phyloP scores from a whole-genome alignment of 305 asterid species.

The Fraxinus latifolia region DNA sequence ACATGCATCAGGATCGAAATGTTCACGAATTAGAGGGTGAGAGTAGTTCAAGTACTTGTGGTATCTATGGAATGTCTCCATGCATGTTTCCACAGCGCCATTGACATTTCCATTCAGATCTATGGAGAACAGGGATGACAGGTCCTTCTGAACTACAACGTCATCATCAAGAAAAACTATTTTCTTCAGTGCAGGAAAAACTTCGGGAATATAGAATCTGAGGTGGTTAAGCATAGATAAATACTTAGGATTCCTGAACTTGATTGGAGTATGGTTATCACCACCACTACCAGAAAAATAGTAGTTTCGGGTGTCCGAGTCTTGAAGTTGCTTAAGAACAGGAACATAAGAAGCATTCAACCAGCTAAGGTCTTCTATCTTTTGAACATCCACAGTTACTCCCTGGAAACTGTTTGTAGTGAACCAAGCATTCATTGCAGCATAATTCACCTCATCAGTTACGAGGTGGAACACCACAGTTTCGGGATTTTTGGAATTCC shows the following conservation, averaged over 20 bases:
- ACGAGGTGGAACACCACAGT: neutral
- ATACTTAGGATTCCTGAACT: neutral
- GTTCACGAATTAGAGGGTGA: neutral
- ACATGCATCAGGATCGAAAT: neutral
- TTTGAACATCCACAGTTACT: neutral
- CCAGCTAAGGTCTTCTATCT: neutral
- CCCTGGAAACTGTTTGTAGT: neutral
- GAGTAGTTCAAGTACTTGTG: neutral
- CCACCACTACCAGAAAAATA: neutral
- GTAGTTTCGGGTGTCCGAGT: neutral
- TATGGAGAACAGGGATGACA: neutral
- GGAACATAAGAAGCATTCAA: neutral
- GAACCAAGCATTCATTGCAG: neutral
- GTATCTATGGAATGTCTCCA: neutral
- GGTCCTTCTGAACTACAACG: neutral
- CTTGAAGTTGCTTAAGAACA: neutral
- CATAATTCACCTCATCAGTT: neutral
- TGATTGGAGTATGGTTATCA: neutral
- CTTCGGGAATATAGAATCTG: neutral
- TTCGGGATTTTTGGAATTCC: neutral
- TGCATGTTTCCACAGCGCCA: neutral
- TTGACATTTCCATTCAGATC: neutral
- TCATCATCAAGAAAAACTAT: neutral
- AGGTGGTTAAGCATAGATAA: neutral
- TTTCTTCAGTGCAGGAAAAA: neutral